These are phyloP conservation scores for Sextonia rubra DNA, from an alignment of 164 flowering plant genomes.

Conservation along the genomic window DNA sequence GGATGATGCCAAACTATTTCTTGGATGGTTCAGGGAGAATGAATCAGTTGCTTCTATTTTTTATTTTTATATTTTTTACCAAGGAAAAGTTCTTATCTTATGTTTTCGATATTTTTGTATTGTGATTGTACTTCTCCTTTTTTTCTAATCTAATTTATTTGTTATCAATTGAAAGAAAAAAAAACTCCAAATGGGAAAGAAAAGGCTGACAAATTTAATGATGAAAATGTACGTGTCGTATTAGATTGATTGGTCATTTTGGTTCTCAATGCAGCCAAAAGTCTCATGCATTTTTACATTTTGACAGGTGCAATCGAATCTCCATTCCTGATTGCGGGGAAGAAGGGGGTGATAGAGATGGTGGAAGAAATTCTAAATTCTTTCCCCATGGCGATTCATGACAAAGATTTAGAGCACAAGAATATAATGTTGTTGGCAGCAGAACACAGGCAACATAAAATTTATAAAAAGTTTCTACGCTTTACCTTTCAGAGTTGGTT, in stretches of 20 bases:
- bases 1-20: too few species aligned
- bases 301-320: constrained; percentile 15
- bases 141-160: too few species aligned
- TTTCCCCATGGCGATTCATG: constrained; percentile 35
- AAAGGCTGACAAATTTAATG: not conserved
- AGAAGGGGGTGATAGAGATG: constrained; percentile 31
- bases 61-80: too few species aligned
- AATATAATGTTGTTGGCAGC: constrained; percentile 33
- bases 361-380: constrained; percentile 24
- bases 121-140: too few species aligned
- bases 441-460: constrained; percentile 36
- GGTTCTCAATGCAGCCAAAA: not conserved
- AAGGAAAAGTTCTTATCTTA: too few species aligned
- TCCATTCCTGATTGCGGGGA: constrained; percentile 34
- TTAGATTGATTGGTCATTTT: too few species aligned
- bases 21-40: too few species aligned
- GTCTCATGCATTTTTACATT: not conserved
- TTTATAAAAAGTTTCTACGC: constrained; percentile 14
- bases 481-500: constrained; percentile 20
- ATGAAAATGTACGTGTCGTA: not conserved
- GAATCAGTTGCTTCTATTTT: too few species aligned
- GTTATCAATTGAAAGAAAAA: too few species aligned
- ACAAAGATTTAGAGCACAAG: constrained; percentile 23
- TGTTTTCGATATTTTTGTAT: too few species aligned
- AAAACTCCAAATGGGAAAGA: too few species aligned